Base-by-base conservation (phyloP, 139 green algal genomes). In the Micromonas pusilla region DNA sequence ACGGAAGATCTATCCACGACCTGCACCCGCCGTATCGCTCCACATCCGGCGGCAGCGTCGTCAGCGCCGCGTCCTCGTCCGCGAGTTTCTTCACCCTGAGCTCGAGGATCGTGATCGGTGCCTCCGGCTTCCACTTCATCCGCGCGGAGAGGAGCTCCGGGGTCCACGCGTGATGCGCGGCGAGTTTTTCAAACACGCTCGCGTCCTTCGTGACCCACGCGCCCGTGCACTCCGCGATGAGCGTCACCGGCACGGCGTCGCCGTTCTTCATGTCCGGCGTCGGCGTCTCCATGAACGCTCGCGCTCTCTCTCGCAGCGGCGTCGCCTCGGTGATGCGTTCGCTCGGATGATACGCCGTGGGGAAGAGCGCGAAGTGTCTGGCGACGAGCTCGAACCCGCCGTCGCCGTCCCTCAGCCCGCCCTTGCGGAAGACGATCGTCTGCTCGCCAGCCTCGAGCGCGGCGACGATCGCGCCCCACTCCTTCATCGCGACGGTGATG, bases 401-500 rank as follows among this genome's bases (percentile, higher is more conserved):
- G 1, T 68, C 30, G 19, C 2, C 53, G 37, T 75, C 68, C 23
- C 13, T 32, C 19, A 78, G 25, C 3, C 72, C 72, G 20, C 72
- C 72, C 33, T 78, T 78, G 1, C 72, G 31, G 19, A 70, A 52
- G 6, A 78, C 0, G 31, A 70, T 25, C 9, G 33, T 68, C 28
- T 78, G 72, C 2, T 70, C 52, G 3, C 72, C 72, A 6, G 6
- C 20, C 21, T 16, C 26, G 21, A 78, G 31, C 52, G 72, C 72
- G 25, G 45, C 26, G 31, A n/a, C n/a, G 1, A 30, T 52, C 13
- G 21, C 26, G 26, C 23, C 25, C 72, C 72, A 78, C 52, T 78
- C 72, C 45, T 78, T 78, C 2, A 78, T 3, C 30, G 72, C 72
- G 45, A n/a, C n/a, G n/a, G n/a, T n/a, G n/a, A n/a, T n/a, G n/a